Evolutionary conservation across 352 stramenopile genomes (phyloP), one percentile per base, ranked within the genome.

Genomic region (Phytophthora kernoviae): DNA sequence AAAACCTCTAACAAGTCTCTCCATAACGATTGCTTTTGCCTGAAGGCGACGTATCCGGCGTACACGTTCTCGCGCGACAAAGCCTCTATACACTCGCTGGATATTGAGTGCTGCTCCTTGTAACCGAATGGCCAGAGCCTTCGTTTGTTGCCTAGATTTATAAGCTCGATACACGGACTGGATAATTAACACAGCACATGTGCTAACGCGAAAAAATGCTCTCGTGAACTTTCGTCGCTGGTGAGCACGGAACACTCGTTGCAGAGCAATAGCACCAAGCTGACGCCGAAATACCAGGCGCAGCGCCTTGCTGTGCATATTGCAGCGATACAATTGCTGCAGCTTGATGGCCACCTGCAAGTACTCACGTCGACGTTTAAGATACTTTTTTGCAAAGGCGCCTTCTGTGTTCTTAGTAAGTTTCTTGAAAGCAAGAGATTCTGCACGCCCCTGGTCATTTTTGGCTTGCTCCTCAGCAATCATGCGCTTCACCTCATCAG

Each of bases 401-500:
- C 24, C 70, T 42, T 90, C 83, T 1, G 72, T 78, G 62, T 92
- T 92, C 39, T 80, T 79, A 8, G 40, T 45, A 2, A 90, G 77
- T 30, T 82, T 81, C 41, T 73, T 55, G 43, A 56, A 58, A 17
- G 58, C 37, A 5, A 58, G 12, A 5, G 55, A 51, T n/a, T 63
- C 58, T 27, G 46, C 33, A 36, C 63, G 41, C 4, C 57, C 39
- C 36, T 57, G 26, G 24, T 55, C 27, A 45, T 51, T 54, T 41
- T 68, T 73, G 3, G 51, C 34, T 41, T 87, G 74, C 41, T 91
- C 75, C 12, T 91, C 75, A 6, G 73, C 65, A 20, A 93, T 88
- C 70, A 90, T 81, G 1, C 71, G 75, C 62, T 93, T 93, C 36
- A 93, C 76, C 49, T 89, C 81, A 20, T 77, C 73, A 0, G 84